Evolutionary conservation across 805 yeast species (phyloP).

Genomic region (Candida fluviatilis): DNA sequence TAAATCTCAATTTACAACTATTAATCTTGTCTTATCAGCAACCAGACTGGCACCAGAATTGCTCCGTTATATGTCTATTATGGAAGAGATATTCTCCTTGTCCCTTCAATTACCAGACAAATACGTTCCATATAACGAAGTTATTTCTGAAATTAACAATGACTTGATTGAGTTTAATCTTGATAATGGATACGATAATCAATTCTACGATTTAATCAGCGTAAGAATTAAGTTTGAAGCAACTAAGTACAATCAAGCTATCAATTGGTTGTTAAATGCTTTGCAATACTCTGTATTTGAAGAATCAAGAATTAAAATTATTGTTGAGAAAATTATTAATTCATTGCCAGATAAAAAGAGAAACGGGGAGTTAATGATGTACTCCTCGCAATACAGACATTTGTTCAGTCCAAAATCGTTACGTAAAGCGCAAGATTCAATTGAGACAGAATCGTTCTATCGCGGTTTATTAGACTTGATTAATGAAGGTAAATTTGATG

Average conservation of each 20-base stretch:
- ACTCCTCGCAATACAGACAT: constrained; percentile 53
- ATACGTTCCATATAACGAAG: constrained; percentile 64
- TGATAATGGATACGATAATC: constrained; percentile 53
- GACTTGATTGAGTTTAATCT: constrained; percentile 65
- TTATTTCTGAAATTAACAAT: constrained; percentile 64
- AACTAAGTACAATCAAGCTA: constrained; percentile 60
- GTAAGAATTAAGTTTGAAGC: constrained; percentile 59
- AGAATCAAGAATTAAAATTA: constrained; percentile 61
- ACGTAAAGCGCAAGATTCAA: constrained; percentile 59
- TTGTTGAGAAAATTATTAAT: constrained; percentile 58
- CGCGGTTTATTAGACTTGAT: constrained; percentile 42
- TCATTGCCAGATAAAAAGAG: constrained; percentile 61
- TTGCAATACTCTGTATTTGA: constrained; percentile 69
- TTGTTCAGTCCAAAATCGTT: constrained; percentile 58
- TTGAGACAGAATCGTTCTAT: constrained; percentile 59
- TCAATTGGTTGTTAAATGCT: constrained; percentile 71
- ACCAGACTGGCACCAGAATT: constrained; percentile 46
- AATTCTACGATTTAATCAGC: constrained; percentile 62
- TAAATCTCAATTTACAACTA: constrained; percentile 72
- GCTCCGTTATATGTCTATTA: constrained; percentile 58
- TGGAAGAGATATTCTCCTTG: constrained; percentile 66
- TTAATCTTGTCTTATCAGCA: constrained; percentile 59
- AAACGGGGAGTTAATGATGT: constrained; percentile 59
- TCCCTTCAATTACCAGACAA: constrained; percentile 61
- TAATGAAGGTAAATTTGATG: constrained; percentile 48